Evolutionary conservation across 148 eudicot genomes (phyloP), one percentile per base, ranked within the genome.

Genomic region (Rhododendron mucronatum): DNA sequence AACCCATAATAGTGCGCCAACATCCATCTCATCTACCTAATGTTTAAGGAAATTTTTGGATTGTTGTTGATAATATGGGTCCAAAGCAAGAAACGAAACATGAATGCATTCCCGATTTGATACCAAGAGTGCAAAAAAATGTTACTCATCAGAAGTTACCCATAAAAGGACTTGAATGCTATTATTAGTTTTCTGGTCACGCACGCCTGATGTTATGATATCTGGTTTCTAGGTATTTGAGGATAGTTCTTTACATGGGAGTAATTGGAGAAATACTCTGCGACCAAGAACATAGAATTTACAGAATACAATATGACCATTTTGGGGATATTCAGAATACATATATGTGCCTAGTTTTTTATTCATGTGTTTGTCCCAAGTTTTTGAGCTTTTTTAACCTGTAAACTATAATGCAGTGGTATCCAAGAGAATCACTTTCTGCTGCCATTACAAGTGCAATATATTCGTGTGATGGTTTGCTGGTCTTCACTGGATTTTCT

Each of bases 361-460:
- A 14, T 83, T 8, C 67, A 61, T 44, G 2, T 33, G 47, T 65
- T 51, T 63, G 21, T 48, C 21, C 16, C 20, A 16, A 55, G 20
- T 55, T 55, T n/a, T 55, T 63, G 11, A 78, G 14, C 35, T 87
- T 84, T 53, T 53, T 48, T 55, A 48, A 50, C 35, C 47, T 4
- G 59, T 33, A 41, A 71, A 75, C 55, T 23, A 15, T 61, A 16
- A 82, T 88, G 89, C 91, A 92, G 94, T 92, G 94, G 94, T 83
- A 85, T 81, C 94, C 94, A 20, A 89, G 89, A 83, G 94, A 89
- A 30, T 88, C 90, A 10, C 93, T 92, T 45, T 89, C 92, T 33
- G 92, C 94, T 57, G 71, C 91, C 47, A 91, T 92, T 81, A 91
- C 94, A 73, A 89, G 90, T 50, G 94, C 92, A 78, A 89, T 89